Conservation (phyloP, 768 basidiomycete species). For the Trametes maxima region DNA sequence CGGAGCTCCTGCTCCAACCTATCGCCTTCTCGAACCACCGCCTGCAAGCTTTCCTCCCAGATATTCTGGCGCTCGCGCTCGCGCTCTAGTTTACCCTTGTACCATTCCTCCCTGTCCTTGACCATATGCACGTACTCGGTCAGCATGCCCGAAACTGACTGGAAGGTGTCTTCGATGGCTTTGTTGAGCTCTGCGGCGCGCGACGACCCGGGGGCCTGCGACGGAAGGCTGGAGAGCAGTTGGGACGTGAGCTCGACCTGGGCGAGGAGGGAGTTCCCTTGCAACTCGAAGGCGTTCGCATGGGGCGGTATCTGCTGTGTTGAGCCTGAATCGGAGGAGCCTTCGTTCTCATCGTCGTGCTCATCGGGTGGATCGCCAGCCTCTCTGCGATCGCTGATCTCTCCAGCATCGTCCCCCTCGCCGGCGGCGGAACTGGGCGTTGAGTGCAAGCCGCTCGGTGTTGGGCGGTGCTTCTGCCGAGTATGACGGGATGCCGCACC, state of each 20-base stretch:
- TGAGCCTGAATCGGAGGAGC: conserved; percentile 48
- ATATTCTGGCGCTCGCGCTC: conserved; percentile 65
- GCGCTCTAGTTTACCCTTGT: conserved; percentile 60
- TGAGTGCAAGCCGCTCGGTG: conserved; percentile 3
- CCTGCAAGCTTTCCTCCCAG: conserved; percentile 91
- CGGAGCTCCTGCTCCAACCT: conserved; percentile 79
- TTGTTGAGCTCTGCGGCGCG: conserved; percentile 26
- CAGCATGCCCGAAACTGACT: conserved; percentile 58
- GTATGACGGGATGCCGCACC: conserved; percentile 1
- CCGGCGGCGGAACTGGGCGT: conserved; percentile 30
- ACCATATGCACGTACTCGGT: conserved; percentile 70
- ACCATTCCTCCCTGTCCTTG: conserved; percentile 82
- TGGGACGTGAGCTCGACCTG: conserved; percentile 80
- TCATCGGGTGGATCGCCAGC: conserved; percentile 32
- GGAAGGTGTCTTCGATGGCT: conserved; percentile 49
- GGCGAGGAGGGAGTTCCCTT: conserved; percentile 67
- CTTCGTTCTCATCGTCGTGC: conserved; percentile 43
- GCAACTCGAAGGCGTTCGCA: conserved; percentile 58
- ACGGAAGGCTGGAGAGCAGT: conserved; percentile 53
- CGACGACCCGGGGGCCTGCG: conserved; percentile 30
- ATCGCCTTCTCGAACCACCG: conserved; percentile 86
- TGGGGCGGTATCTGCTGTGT: conserved; percentile 54
- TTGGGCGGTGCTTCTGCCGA: conserved; percentile 8
- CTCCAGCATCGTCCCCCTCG: conserved; percentile 25
- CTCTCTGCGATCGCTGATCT: conserved; percentile 19